Percentiles rank a stretch among this genome's conserved stretches.
These are phyloP conservation scores for Rubia occidens DNA, from an alignment of 305 asterid genomes.

Conservation along the genomic window DNA sequence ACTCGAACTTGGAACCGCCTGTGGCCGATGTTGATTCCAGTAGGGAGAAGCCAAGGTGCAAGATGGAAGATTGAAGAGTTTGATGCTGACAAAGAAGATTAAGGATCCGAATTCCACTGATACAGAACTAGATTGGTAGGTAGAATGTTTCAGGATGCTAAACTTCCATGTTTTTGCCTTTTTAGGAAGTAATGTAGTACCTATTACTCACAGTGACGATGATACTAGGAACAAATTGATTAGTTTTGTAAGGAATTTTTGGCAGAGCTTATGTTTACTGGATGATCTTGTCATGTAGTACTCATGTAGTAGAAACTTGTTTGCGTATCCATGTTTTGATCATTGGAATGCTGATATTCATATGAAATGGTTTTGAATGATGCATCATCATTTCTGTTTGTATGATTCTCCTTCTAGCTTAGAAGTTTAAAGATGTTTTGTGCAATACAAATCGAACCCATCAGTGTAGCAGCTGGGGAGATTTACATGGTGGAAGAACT, in stretches of 20 bases:
- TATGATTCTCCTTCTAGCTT: background rate
- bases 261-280: background rate
- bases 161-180: background rate
- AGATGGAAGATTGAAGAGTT: background rate
- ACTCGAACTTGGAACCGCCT: constrained; percentile 10
- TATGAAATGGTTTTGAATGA: too few species aligned
- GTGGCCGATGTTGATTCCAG: background rate
- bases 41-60: background rate
- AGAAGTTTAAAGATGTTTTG: too few species aligned
- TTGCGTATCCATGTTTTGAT: background rate
- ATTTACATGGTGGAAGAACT: background rate
- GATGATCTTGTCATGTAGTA: background rate
- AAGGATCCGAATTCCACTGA: background rate
- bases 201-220: background rate
- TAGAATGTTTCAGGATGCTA: background rate
- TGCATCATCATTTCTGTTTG: background rate
- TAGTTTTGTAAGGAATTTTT: background rate
- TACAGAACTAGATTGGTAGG: background rate
- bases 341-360: background rate
- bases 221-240: background rate
- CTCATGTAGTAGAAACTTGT: background rate
- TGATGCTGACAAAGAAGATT: background rate
- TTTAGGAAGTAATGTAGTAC: background rate
- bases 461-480: background rate
- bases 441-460: background rate